Evolutionary conservation across 768 basidiomycete genomes (phyloP).

Genomic region (Tricholoma saponaceum): DNA sequence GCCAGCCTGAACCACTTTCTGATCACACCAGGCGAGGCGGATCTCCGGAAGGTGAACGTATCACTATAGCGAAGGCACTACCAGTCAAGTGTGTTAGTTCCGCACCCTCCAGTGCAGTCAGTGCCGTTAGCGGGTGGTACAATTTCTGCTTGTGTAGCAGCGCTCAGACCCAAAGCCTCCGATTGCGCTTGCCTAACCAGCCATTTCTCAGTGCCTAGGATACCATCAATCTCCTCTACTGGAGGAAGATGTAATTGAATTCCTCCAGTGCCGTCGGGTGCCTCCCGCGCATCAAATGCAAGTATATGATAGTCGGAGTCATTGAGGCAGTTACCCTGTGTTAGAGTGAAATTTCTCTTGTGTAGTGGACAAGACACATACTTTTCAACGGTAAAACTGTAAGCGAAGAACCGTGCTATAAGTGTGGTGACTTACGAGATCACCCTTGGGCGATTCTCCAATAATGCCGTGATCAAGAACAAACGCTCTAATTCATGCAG

Average conservation of each 20-base stretch:
- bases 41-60: neutral
- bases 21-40: no score
- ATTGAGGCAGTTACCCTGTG: slow-evolving; percentile 53
- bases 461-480: slow-evolving; percentile 69
- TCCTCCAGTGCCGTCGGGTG: slow-evolving; percentile 25
- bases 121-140: slow-evolving; percentile 12
- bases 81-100: neutral
- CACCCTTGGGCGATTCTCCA: slow-evolving; percentile 56
- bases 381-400: neutral
- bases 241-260: slow-evolving; percentile 52
- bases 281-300: slow-evolving; percentile 53
- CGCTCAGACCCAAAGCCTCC: slow-evolving; percentile 29
- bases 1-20: no score
- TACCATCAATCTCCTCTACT: slow-evolving; percentile 48
- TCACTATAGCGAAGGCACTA: neutral
- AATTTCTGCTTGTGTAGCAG: slow-evolving; percentile 28
- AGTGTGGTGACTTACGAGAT: slow-evolving; percentile 37
- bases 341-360: slow-evolving; percentile 61
- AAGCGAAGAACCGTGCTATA: neutral
- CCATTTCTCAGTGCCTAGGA: slow-evolving; percentile 66
- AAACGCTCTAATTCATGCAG: slow-evolving; percentile 40
- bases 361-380: slow-evolving; percentile 53
- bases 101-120: neutral
- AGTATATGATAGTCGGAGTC: slow-evolving; percentile 57
- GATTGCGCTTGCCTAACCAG: slow-evolving; percentile 51